Conservation (phyloP, 2,329 filamentous ascomycete species). For the Exophiala spinifera region DNA sequence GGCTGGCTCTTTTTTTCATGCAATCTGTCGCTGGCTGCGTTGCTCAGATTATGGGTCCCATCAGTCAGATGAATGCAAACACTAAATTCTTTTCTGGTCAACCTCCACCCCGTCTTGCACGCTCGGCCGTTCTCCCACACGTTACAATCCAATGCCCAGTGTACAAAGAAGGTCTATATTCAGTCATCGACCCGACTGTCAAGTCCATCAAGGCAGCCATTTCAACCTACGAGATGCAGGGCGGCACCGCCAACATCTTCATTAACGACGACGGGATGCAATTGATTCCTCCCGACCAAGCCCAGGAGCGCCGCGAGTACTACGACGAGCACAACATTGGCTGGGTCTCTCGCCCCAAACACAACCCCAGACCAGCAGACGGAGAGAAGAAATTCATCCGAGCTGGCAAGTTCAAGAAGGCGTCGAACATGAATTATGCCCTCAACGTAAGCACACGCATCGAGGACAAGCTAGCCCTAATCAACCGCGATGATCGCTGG, state of each 20-base stretch:
- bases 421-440: conserved; percentile 73
- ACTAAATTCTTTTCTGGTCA: conserved; percentile 47
- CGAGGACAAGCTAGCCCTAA: conserved; percentile 53
- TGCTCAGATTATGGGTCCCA: conserved; percentile 44
- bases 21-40: conserved; percentile 43
- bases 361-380: conserved; percentile 45
- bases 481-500: conserved; percentile 25
- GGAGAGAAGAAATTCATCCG: conserved; percentile 34
- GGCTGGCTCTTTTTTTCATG: conserved; percentile 55
- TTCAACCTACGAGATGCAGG: conserved; percentile 56
- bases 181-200: conserved; percentile 61
- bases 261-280: conserved; percentile 42
- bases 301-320: conserved; percentile 45
- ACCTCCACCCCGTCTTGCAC: conserved; percentile 35
- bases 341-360: conserved; percentile 50
- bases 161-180: conserved; percentile 76
- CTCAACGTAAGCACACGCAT: conserved; percentile 60
- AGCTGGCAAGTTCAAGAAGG: conserved; percentile 68
- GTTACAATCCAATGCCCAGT: conserved; percentile 81
- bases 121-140: conserved; percentile 41
- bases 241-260: conserved; percentile 38
- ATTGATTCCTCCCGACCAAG: conserved; percentile 41
- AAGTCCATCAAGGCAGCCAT: conserved; percentile 57
- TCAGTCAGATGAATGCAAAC: conserved; percentile 44
- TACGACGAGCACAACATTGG: conserved; percentile 52